These are phyloP conservation scores for Macrocystidia cucumis DNA, from an alignment of 1,284 basidiomycete species.

Conservation along the genomic window DNA sequence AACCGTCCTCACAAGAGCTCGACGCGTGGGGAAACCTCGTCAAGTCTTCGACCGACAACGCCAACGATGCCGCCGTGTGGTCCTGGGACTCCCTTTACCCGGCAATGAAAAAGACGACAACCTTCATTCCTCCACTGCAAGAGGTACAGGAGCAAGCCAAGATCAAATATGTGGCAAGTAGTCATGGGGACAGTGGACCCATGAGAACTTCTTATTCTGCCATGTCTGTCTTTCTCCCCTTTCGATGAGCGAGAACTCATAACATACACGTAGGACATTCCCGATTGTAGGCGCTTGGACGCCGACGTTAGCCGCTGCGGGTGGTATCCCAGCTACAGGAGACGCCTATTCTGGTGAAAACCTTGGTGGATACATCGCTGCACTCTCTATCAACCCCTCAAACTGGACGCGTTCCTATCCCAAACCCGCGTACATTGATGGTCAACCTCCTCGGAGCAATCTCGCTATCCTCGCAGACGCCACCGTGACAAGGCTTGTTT, in stretches of 20 bases:
- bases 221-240: background rate
- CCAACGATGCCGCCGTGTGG: background rate
- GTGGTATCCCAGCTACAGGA: background rate
- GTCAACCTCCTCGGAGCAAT: no score
- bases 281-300: constrained; percentile 1
- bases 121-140: background rate
- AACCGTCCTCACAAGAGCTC: background rate
- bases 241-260: background rate
- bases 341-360: no score
- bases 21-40: background rate
- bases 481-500: no score
- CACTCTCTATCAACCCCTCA: no score
- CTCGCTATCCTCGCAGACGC: no score
- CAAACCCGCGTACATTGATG: no score
- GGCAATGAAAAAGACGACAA: constrained; percentile 1
- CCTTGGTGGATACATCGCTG: no score
- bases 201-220: background rate
- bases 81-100: background rate
- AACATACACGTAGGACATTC: background rate
- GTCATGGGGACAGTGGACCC: background rate
- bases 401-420: no score
- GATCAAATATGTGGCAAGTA: background rate
- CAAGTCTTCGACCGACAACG: background rate
- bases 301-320: background rate
- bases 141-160: background rate